Base-by-base conservation (phyloP, 2,329 filamentous ascomycete genomes). In the Seiridium unicorne region DNA sequence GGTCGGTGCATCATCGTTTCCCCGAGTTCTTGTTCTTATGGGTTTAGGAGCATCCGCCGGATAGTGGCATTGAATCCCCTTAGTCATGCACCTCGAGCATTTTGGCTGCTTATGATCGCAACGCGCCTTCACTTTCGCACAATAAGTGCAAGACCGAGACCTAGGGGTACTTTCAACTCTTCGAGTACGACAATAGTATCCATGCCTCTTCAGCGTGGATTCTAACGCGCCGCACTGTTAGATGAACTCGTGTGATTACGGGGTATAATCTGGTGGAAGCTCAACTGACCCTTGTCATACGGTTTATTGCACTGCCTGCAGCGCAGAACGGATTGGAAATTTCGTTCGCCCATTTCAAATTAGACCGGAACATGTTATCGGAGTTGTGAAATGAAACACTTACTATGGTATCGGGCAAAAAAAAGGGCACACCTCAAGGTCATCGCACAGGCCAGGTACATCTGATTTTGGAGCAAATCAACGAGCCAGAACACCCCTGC, bases 181-280 rank as follows among this genome's bases (percentile, higher is more conserved):
- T 62, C 74, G 68, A 66, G 76, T 76, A 26, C 76, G 75, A 63
- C 77, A 79, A 47, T 79, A 79, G 62, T 79, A 79, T 49, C 73
- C 73, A 69, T 79, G 76, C 67, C 77, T 74, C 64, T 77, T 79
- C 60, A 78, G 61, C 8, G 76, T 76, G 7, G 76, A 72, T 51
- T 70, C 76, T 79, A 59, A 44, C 62, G 32, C 53, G 35, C 5
- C 44, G 26, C 11, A 35, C 44, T 13, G 55, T 57, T 26, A 57
- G 55, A 47, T 8, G 35, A 35, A 7, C 7, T 10, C 5, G 9
- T 8, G 7, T 38, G 11, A 9, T 18, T 5, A 40, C 18, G 11
- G 11, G n/a, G 8, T 36, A 38, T 8, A 9, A 56, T 49, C 44
- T 55, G 40, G 49, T 53, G 18, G 51, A 60, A 55, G 56, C 35